Conservation (phyloP, 352 stramenopile genomes). For the Pythium rishiriense region DNA sequence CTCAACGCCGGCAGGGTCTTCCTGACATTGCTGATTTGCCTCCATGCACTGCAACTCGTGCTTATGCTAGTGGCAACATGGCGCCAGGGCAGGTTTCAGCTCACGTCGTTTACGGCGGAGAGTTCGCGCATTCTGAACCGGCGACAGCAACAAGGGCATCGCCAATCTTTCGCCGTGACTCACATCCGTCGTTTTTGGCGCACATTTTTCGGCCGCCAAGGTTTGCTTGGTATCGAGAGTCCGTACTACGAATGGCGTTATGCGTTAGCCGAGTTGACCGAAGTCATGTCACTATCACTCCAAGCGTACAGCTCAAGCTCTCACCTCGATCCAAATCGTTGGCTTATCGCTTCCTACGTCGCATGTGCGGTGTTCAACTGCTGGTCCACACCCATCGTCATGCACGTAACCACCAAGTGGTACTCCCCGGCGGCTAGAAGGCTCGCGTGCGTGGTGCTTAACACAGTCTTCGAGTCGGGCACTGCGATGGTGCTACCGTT, state of each 20-base stretch:
- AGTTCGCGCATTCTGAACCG: neutral
- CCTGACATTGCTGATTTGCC: neutral
- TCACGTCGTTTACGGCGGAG: conserved; percentile 1
- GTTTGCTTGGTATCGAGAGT: conserved; percentile 26
- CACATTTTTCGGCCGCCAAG: conserved; percentile 8
- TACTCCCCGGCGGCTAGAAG: conserved; percentile 3
- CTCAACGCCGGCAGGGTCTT: neutral
- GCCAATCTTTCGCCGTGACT: neutral
- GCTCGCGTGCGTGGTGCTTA: conserved; percentile 18
- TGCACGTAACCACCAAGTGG: neutral
- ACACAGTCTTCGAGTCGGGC: conserved; percentile 18
- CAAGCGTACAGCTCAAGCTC: conserved; percentile 23
- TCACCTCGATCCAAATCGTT: neutral
- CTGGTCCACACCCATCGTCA: conserved; percentile 10
- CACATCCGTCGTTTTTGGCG: conserved; percentile 8
- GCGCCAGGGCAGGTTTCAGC: neutral
- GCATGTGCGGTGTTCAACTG: conserved; percentile 14
- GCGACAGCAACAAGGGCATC: neutral
- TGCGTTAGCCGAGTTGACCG: conserved; percentile 10
- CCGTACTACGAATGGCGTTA: conserved; percentile 15
- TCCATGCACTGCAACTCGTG: neutral
- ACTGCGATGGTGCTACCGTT: conserved; percentile 19
- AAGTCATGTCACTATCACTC: conserved; percentile 20
- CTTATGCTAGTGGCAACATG: conserved; percentile 2
- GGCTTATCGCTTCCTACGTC: conserved; percentile 11